Evolutionary conservation across 208 protist genomes (phyloP).

Genomic region (Histomonas meleagridis): DNA sequence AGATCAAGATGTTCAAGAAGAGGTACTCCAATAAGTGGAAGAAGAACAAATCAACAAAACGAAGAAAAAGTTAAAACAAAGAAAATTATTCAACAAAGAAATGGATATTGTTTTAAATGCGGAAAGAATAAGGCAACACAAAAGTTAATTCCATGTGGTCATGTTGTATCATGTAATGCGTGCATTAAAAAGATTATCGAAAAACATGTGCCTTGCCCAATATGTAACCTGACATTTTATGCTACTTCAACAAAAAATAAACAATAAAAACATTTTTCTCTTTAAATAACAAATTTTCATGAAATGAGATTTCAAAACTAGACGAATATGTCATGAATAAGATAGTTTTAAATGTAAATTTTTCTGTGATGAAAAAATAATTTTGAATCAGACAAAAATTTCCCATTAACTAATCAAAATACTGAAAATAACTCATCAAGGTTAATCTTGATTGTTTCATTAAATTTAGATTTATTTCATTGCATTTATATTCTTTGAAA

Average conservation of each 20-base stretch:
- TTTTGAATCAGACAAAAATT: too few species aligned
- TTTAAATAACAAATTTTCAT: too few species aligned
- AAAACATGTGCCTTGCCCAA: neutral
- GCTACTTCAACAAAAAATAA: neutral
- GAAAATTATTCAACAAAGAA: neutral
- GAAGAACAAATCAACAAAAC: neutral
- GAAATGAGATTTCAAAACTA: too few species aligned
- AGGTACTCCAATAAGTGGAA: neutral
- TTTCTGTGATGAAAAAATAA: too few species aligned
- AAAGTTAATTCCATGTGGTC: constrained; percentile 4
- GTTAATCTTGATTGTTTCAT: too few species aligned
- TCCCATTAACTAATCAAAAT: too few species aligned
- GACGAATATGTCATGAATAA: too few species aligned
- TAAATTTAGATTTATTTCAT: too few species aligned
- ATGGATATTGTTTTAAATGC: neutral
- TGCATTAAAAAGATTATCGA: constrained; percentile 29
- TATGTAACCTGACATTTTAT: neutral
- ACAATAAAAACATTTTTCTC: neutral
- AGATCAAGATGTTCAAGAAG: neutral
- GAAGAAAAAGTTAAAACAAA: too few species aligned
- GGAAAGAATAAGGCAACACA: constrained; percentile 18
- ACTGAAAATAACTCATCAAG: too few species aligned
- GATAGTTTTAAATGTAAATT: too few species aligned
- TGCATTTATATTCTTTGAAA: too few species aligned
- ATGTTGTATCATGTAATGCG: neutral